Percentiles rank a stretch among this genome's conserved stretches.
phyloP scores from a whole-genome alignment of 257 asterid species.

The Nicotiana tabacum region DNA sequence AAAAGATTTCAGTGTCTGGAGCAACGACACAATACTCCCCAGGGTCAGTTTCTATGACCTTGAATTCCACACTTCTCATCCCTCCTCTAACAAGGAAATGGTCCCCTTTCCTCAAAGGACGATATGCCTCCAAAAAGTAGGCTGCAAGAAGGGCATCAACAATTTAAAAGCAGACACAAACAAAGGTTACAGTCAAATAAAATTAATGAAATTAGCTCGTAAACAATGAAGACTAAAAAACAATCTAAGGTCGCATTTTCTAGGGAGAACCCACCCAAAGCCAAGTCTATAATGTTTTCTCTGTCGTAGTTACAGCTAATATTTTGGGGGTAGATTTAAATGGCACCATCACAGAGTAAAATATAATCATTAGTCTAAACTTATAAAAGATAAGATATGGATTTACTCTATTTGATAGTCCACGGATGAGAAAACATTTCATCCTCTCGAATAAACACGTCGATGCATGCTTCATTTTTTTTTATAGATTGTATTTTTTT shows the following conservation, averaged over 20 bases:
- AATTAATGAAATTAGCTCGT: background rate
- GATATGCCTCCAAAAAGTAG: conserved; percentile 62
- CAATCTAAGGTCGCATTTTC: background rate
- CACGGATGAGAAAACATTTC: background rate
- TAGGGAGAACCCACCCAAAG: too few relatives aligned
- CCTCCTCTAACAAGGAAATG: conserved; percentile 69
- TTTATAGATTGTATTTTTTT: background rate
- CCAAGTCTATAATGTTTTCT: background rate
- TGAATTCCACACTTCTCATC: conserved; percentile 67
- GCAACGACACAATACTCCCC: conserved; percentile 70
- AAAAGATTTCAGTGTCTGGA: conserved; percentile 64
- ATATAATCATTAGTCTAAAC: background rate
- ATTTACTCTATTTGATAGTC: background rate
- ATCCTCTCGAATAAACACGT: background rate
- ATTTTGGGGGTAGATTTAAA: background rate
- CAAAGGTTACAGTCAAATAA: background rate
- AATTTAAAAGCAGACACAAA: background rate
- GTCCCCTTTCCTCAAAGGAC: conserved; percentile 61
- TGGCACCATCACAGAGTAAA: background rate
- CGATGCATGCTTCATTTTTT: background rate
- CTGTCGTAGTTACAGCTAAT: background rate
- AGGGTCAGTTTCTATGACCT: conserved; percentile 59
- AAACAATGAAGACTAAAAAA: background rate
- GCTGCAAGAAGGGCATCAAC: conserved; percentile 28
- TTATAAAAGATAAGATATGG: background rate